Conservation (phyloP, 2,329 filamentous ascomycete species). For the Eutypella sp. region DNA sequence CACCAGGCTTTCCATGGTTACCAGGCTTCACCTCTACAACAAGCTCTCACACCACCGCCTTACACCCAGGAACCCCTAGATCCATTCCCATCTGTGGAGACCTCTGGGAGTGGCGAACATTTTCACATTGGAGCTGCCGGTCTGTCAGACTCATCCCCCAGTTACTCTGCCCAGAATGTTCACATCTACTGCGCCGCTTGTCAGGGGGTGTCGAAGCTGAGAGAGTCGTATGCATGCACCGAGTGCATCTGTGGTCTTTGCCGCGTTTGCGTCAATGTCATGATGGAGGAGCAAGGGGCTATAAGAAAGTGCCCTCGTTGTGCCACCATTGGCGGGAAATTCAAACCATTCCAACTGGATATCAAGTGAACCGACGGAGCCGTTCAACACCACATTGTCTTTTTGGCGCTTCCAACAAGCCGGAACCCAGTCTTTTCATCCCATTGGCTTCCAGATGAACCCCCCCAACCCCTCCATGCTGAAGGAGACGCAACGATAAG, state of each 20-base stretch:
- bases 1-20: constrained; percentile 68
- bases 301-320: constrained; percentile 74
- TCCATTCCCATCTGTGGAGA: constrained; percentile 85
- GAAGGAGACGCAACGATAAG: neutral
- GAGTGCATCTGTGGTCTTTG: constrained; percentile 95
- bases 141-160: constrained; percentile 65
- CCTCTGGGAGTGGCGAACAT: constrained; percentile 65
- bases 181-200: constrained; percentile 94
- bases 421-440: neutral
- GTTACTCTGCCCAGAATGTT: constrained; percentile 67
- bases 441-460: neutral
- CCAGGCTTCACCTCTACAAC: constrained; percentile 84
- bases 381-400: neutral
- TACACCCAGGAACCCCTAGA: constrained; percentile 64
- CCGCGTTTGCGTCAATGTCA: constrained; percentile 76
- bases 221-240: constrained; percentile 87
- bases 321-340: constrained; percentile 71
- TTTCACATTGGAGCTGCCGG: constrained; percentile 66
- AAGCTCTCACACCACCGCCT: constrained; percentile 79
- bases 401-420: neutral
- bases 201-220: constrained; percentile 68
- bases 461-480: no score
- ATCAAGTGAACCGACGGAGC: constrained; percentile 51
- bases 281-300: constrained; percentile 71
- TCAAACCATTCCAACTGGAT: constrained; percentile 82